Evolutionary conservation across 2,329 filamentous ascomycete genomes (phyloP), one percentile per base, ranked within the genome.

Genomic region (Dendryphion nanum): DNA sequence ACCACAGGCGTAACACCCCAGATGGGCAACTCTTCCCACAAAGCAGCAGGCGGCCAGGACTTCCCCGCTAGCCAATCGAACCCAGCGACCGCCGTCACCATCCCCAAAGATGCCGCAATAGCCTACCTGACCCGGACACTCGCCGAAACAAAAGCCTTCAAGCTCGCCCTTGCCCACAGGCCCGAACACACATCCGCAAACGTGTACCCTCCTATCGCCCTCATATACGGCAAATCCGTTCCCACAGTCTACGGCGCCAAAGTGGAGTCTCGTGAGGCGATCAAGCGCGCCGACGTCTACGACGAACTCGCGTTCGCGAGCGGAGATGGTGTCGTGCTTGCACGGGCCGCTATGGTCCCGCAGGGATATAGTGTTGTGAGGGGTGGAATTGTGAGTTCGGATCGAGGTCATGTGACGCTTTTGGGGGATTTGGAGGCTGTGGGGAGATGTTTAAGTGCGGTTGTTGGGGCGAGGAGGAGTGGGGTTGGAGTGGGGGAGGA

Each of bases 261-360:
- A 30, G 88, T 97, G 0, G 70, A 77, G 12, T 80, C 81, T 2
- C 74, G 77, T 3, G 89, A 91, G 37, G 82, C 77, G 0, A 95
- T 96, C 49, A 78, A 81, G 34, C 80, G 81, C 44, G 72, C 80
- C 0, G 88, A 94, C 63, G 83, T 81, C 1, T 96, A 95, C 61
- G 89, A 95, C 48, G 84, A 94, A 51, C 74, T 97, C 2, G 79
- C 88, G 0, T 96, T 96, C 67, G 85, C 86, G 1, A 84, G 83
- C 16, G 89, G 90, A 2, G 90, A 97, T 59, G 91, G 90, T 0
- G 90, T 97, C 0, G 89, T 91, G 38, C 75, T 96, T 5, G 87
- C 90, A 0, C 81, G 81, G 35, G 87, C 91, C 44, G 86, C 89
- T 0, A 91, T 94, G 86, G 66, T 94, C 30, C 90, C 90, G 0